A percentile compares a stretch with the other conserved stretches of the same genome.
Conservation (phyloP, 106 monocot species). For the Dioscorea dumetorum region DNA sequence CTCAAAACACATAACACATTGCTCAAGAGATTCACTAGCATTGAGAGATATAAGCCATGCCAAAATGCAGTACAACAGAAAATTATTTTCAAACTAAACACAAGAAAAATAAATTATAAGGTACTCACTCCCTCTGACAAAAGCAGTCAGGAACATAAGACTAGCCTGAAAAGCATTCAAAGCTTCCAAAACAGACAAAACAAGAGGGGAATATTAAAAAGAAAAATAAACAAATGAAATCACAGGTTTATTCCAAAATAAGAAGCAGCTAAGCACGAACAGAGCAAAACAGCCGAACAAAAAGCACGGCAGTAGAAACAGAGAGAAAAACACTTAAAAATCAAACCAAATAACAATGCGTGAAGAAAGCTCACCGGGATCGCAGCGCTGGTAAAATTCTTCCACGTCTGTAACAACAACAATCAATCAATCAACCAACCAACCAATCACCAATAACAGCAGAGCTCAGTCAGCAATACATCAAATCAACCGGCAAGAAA, state of each 20-base stretch:
- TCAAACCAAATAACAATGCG: background rate
- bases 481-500: background rate
- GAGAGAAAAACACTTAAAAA: background rate
- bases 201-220: background rate
- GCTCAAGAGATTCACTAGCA: no score
- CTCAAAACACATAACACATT: no score
- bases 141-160: no score
- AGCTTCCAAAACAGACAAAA: background rate
- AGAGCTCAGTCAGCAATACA: slow-evolving; percentile 1
- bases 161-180: no score
- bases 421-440: no score
- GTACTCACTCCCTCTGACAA: no score
- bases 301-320: background rate
- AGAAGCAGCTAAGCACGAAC: background rate
- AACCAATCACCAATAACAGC: slow-evolving; percentile 1
- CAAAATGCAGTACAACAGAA: no score
- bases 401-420: slow-evolving; percentile 38
- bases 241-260: background rate
- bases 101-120: no score
- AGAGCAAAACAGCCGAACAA: background rate
- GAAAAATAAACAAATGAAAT: background rate
- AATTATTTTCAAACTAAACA: no score
- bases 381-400: slow-evolving; percentile 57
- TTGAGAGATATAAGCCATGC: no score
- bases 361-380: slow-evolving; percentile 37